Evolutionary conservation across 129 eudicot genomes (phyloP).

Genomic region (Sambucus nigra): DNA sequence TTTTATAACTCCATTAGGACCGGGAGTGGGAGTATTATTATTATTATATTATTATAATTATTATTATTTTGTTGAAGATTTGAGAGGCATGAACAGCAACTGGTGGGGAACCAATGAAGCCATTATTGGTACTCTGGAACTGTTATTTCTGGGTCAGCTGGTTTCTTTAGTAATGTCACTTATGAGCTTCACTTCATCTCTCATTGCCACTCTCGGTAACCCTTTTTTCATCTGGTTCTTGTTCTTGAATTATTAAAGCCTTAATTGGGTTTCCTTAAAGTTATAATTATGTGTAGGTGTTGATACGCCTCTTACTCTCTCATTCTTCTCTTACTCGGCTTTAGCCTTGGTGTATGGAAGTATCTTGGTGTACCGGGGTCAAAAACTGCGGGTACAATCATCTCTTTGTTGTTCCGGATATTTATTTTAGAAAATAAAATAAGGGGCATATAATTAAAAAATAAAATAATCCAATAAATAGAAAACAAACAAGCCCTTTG

Average conservation of each 20-base stretch:
- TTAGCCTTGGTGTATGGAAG: slow-evolving; percentile 54
- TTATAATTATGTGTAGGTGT: slow-evolving; percentile 34
- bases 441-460: no score
- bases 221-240: background rate
- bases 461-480: no score
- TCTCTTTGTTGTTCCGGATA: no score
- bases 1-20: no score
- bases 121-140: slow-evolving; percentile 18
- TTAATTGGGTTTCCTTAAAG: background rate
- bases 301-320: slow-evolving; percentile 50
- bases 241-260: background rate
- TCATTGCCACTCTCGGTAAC: slow-evolving; percentile 44
- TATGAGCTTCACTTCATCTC: slow-evolving; percentile 42
- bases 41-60: background rate
- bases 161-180: slow-evolving; percentile 50
- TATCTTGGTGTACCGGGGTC: slow-evolving; percentile 39
- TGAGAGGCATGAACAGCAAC: slow-evolving; percentile 5
- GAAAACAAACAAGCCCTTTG: no score
- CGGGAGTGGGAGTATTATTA: background rate
- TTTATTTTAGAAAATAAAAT: no score
- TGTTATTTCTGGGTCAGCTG: slow-evolving; percentile 50
- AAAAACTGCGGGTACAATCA: slow-evolving; percentile 37
- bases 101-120: slow-evolving; percentile 8
- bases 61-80: background rate
- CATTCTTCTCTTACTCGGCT: slow-evolving; percentile 39